phyloP scores from a whole-genome alignment of 305 asterid species.

The Fraxinus platypoda region DNA sequence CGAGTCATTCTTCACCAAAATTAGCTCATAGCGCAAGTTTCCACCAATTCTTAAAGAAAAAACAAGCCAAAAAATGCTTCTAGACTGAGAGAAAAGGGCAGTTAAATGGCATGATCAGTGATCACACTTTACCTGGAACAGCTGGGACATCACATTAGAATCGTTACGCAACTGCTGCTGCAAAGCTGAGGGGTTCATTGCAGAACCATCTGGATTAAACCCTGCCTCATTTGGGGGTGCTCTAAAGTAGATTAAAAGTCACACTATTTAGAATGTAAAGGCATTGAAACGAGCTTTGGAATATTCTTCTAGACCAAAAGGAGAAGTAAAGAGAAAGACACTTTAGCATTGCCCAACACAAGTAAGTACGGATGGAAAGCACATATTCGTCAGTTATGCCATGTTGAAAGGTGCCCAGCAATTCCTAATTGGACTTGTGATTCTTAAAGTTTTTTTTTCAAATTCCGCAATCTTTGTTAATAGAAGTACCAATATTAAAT shows the following conservation, averaged over 20 bases:
- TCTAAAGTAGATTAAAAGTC: constrained; percentile 33
- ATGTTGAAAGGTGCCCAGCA: background rate
- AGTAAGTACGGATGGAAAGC: background rate
- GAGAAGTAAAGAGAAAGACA: background rate
- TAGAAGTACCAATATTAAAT: background rate
- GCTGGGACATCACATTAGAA: constrained; percentile 77
- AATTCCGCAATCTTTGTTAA: background rate
- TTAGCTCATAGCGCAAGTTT: background rate
- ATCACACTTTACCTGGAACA: constrained; percentile 65
- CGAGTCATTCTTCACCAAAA: background rate
- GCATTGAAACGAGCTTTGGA: background rate
- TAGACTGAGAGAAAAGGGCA: background rate
- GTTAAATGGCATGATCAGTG: background rate
- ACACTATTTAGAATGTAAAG: constrained; percentile 25
- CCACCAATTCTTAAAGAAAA: background rate
- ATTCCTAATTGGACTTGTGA: background rate
- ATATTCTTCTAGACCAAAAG: background rate
- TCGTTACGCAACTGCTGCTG: constrained; percentile 86
- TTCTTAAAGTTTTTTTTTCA: background rate
- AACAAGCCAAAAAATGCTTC: background rate
- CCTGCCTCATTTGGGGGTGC: constrained; percentile 45
- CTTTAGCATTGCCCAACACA: constrained; percentile 19
- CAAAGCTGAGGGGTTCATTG: constrained; percentile 81
- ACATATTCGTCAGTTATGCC: background rate
- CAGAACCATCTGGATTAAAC: constrained; percentile 89